A percentile compares a stretch with the other conserved stretches of the same genome.
Evolutionary conservation across 305 asterid genomes (phyloP).

Genomic region (Euphrasia arctica): DNA sequence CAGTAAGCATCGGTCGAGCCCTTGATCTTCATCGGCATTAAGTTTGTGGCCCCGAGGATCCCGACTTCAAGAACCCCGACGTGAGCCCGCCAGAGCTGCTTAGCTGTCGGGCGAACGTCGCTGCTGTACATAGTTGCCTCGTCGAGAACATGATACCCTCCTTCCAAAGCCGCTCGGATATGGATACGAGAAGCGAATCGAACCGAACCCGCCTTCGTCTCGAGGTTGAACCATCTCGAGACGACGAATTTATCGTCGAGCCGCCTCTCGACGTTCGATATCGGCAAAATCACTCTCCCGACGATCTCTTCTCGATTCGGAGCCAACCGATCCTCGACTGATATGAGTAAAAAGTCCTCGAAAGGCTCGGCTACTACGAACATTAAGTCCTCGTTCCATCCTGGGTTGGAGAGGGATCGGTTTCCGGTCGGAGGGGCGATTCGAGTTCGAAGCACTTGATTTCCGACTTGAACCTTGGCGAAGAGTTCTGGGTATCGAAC

Average conservation of each 20-base stretch:
- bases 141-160: constrained; percentile 89
- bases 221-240: constrained; percentile 79
- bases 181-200: constrained; percentile 77
- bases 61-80: constrained; percentile 91
- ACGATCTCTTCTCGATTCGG: constrained; percentile 66
- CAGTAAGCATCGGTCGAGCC: constrained; percentile 76
- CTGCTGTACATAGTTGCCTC: constrained; percentile 88
- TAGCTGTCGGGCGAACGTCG: constrained; percentile 78
- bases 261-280: constrained; percentile 51
- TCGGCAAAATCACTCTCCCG: constrained; percentile 57
- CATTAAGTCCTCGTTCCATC: constrained; percentile 84
- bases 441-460: constrained; percentile 73
- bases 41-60: constrained; percentile 64
- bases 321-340: constrained; percentile 62
- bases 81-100: constrained; percentile 85
- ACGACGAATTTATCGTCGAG: constrained; percentile 54
- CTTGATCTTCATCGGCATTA: constrained; percentile 71
- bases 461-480: constrained; percentile 79
- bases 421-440: constrained; percentile 44
- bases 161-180: constrained; percentile 70
- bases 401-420: constrained; percentile 58
- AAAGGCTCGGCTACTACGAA: constrained; percentile 89
- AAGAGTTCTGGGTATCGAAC: constrained; percentile 76
- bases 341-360: constrained; percentile 64
- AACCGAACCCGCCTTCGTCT: constrained; percentile 39